phyloP scores from a whole-genome alignment of 768 basidiomycete genomes.

The Leucocoprinus leucothites region DNA sequence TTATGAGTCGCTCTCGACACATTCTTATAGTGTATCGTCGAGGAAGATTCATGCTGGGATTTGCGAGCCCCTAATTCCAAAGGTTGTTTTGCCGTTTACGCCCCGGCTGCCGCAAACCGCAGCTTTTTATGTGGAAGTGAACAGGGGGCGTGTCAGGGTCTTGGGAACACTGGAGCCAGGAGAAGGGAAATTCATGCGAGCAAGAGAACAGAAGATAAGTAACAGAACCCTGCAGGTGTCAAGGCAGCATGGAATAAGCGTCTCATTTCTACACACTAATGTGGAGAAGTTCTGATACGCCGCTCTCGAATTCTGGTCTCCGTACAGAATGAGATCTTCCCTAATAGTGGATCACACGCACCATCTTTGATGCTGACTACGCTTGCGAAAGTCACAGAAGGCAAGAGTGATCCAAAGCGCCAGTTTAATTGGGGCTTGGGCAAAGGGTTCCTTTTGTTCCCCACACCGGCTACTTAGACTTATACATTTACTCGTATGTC shows the following conservation, averaged over 20 bases:
- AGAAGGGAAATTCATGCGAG: neutral
- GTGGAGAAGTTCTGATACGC: slow-evolving; percentile 11
- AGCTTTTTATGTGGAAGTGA: no score
- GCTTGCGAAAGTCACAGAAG: slow-evolving; percentile 8
- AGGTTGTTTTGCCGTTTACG: no score
- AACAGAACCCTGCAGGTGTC: neutral
- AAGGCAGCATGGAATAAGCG: neutral
- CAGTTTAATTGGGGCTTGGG: slow-evolving; percentile 9
- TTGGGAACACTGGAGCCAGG: neutral
- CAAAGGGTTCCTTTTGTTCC: slow-evolving; percentile 7
- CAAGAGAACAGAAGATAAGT: neutral
- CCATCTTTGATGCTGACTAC: slow-evolving; percentile 7
- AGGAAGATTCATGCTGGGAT: no score
- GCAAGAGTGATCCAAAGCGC: neutral
- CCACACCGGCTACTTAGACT: no score
- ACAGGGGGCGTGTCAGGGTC: neutral
- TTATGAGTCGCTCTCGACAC: no score
- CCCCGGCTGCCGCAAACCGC: no score
- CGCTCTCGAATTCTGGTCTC: slow-evolving; percentile 8
- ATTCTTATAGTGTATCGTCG: no score
- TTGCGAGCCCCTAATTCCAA: no score
- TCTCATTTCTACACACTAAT: neutral
- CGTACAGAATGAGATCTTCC: neutral
- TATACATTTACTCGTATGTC: neutral
- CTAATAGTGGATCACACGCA: slow-evolving; percentile 3